A percentile compares a stretch with the other conserved stretches of the same genome.
Conservation (phyloP, 2,329 filamentous ascomycete species). For the Myriosclerotinia duriaeana region DNA sequence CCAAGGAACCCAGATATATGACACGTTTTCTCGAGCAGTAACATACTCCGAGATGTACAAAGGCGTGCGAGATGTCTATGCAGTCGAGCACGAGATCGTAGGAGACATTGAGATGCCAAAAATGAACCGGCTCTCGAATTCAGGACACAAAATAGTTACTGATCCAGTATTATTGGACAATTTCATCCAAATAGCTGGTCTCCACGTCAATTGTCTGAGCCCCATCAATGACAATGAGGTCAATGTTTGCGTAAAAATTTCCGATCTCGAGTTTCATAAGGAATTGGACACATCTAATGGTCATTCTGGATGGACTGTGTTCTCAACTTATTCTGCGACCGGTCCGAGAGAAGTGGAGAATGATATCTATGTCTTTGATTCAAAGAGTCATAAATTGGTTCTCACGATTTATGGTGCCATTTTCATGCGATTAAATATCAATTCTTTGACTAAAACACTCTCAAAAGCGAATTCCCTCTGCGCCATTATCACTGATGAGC, state of each 20-base stretch:
- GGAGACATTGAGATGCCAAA: neutral
- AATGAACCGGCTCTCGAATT: no score
- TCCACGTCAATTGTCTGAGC: constrained; percentile 20
- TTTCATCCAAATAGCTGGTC: constrained; percentile 42
- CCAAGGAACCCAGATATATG: constrained; percentile 2
- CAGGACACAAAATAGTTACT: neutral
- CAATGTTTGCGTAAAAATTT: constrained; percentile 18
- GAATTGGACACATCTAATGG: neutral
- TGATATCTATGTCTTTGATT: constrained; percentile 2
- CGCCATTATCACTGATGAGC: no score
- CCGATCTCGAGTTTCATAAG: neutral
- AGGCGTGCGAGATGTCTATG: constrained; percentile 3
- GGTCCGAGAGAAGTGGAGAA: neutral
- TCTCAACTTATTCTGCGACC: neutral
- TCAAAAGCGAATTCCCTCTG: neutral
- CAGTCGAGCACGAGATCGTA: neutral
- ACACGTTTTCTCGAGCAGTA: constrained; percentile 1
- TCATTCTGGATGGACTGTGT: neutral
- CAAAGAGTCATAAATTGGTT: neutral
- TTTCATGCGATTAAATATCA: neutral
- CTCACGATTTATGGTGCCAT: neutral
- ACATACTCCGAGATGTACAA: constrained; percentile 11
- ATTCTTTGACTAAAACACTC: neutral
- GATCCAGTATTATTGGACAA: constrained; percentile 34
- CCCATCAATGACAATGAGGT: constrained; percentile 31